These are phyloP conservation scores for Musa troglodytarum DNA, from an alignment of 176 grass and related monocot species.

Conservation along the genomic window DNA sequence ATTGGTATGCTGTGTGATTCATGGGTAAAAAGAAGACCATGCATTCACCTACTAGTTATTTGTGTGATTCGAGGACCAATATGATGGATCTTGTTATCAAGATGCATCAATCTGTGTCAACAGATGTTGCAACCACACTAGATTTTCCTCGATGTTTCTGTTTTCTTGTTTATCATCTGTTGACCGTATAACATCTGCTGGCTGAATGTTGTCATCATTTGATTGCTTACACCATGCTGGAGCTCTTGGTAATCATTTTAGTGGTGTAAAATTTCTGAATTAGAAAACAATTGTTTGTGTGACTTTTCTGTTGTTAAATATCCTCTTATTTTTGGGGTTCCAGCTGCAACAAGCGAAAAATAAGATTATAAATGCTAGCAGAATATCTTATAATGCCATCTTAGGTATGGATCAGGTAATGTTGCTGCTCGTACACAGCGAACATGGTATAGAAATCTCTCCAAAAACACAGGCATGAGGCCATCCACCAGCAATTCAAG, in stretches of 20 bases:
- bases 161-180: too few relatives aligned
- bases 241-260: neutral
- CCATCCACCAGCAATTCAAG: conserved; percentile 29
- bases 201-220: too few relatives aligned
- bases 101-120: too few relatives aligned
- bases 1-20: too few relatives aligned
- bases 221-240: neutral
- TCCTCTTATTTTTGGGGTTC: conserved; percentile 1
- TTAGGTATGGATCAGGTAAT: conserved; percentile 21
- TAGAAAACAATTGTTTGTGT: neutral
- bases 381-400: conserved; percentile 34
- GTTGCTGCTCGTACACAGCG: conserved; percentile 18
- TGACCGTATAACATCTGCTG: too few relatives aligned
- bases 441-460: conserved; percentile 28
- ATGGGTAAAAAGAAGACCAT: too few relatives aligned
- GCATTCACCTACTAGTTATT: too few relatives aligned
- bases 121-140: too few relatives aligned
- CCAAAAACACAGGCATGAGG: conserved; percentile 29
- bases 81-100: too few relatives aligned
- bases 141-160: too few relatives aligned
- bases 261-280: neutral
- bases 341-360: conserved; percentile 52
- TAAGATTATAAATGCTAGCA: conserved; percentile 43
- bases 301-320: neutral
- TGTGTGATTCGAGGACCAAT: too few relatives aligned